These are phyloP conservation scores for Podaxis mareebaensis DNA, from an alignment of 768 basidiomycete species.

Conservation along the genomic window DNA sequence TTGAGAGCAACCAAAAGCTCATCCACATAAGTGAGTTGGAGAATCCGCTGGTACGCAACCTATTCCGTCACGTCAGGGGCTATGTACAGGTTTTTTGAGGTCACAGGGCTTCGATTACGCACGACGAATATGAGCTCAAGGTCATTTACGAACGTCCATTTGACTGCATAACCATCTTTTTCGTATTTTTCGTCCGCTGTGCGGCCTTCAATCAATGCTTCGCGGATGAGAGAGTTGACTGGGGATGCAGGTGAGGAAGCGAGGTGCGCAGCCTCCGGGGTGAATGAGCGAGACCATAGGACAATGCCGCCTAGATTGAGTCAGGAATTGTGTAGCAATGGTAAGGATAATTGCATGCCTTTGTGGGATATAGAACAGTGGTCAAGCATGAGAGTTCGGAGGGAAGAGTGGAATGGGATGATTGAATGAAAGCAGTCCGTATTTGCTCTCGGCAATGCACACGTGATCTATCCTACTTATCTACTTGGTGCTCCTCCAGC, in stretches of 20 bases:
- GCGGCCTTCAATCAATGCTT: constrained; percentile 90
- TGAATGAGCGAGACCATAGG: constrained; percentile 94
- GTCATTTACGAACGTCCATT: constrained; percentile 95
- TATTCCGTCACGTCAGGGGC: constrained; percentile 30
- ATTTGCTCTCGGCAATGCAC: not conserved
- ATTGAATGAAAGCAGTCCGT: not conserved
- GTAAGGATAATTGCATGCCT: constrained; percentile 43
- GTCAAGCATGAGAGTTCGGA: constrained; percentile 68
- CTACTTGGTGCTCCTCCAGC: constrained; percentile 59
- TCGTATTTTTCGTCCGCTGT: constrained; percentile 83
- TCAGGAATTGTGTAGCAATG: not conserved
- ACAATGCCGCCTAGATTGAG: constrained; percentile 76
- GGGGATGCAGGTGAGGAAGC: constrained; percentile 76
- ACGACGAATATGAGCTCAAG: constrained; percentile 97
- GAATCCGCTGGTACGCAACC: constrained; percentile 96
- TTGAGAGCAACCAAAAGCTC: constrained; percentile 82
- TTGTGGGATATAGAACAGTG: constrained; percentile 95
- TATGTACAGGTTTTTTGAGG: not conserved
- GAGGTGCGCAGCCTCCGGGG: constrained; percentile 75
- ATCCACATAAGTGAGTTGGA: constrained; percentile 92
- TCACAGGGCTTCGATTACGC: constrained; percentile 29
- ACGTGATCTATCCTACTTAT: constrained; percentile 10
- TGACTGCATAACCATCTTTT: constrained; percentile 91
- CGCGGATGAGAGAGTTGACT: constrained; percentile 85
- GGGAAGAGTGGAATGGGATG: not conserved